These are phyloP conservation scores for Blastomyces parvus DNA, from an alignment of 2,329 filamentous ascomycete genomes.

Conservation along the genomic window DNA sequence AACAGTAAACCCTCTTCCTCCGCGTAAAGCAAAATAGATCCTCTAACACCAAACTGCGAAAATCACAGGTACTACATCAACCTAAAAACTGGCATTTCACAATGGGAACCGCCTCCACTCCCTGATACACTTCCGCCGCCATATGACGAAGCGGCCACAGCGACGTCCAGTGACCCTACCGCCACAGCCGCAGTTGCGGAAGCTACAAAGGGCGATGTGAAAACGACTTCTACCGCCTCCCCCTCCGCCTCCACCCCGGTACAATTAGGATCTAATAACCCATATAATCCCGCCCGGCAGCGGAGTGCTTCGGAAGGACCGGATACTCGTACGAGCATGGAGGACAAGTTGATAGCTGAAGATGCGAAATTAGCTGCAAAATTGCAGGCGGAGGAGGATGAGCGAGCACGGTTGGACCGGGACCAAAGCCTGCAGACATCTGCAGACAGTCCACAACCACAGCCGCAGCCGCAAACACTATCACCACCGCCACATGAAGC, in stretches of 20 bases:
- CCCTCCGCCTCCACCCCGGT: background rate
- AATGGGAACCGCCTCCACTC: constrained; percentile 60
- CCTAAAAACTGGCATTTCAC: constrained; percentile 73
- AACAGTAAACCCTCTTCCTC: background rate
- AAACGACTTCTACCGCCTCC: constrained; percentile 34
- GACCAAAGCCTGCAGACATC: background rate
- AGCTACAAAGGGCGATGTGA: constrained; percentile 26
- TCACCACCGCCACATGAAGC: background rate
- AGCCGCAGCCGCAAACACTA: background rate
- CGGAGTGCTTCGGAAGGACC: background rate
- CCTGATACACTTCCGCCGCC: constrained; percentile 33
- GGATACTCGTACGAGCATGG: background rate
- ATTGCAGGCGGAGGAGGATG: constrained; percentile 76
- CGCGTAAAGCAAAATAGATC: background rate
- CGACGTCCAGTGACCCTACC: constrained; percentile 18
- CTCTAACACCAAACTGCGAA: background rate
- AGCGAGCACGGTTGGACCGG: constrained; percentile 36
- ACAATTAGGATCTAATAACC: constrained; percentile 57
- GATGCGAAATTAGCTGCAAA: constrained; percentile 67
- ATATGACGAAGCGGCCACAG: constrained; percentile 46
- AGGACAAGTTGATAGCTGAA: constrained; percentile 41
- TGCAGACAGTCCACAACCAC: background rate
- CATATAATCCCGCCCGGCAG: constrained; percentile 45
- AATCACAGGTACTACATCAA: constrained; percentile 79
- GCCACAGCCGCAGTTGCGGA: background rate